A percentile compares a stretch with the other conserved stretches of the same genome.
phyloP scores from a whole-genome alignment of 176 grass and related monocot genomes.

The Oryza rufipogon region DNA sequence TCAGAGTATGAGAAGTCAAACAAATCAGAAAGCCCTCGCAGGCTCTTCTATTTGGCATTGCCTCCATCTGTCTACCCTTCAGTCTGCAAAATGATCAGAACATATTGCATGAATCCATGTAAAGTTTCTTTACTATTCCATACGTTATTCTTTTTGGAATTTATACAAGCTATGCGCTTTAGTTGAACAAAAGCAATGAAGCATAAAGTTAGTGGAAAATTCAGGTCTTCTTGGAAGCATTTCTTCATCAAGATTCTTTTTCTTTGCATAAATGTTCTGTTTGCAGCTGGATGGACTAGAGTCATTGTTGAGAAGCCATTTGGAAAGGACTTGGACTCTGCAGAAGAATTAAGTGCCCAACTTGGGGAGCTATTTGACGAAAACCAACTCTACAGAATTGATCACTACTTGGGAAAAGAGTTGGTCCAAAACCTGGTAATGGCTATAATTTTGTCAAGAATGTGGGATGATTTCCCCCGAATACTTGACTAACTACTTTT shows the following conservation, averaged over 20 bases:
- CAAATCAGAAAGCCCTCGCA: constrained; percentile 75
- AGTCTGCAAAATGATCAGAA: constrained; percentile 98
- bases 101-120: constrained; percentile 94
- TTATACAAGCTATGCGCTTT: not conserved
- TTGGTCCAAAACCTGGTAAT: constrained; percentile 96
- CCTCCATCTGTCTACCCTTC: constrained; percentile 99
- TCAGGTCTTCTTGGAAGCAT: constrained; percentile 21
- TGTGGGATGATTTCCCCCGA: constrained; percentile 16
- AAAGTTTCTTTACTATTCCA: constrained; percentile 33
- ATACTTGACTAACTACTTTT: constrained; percentile 39
- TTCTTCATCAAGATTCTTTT: constrained; percentile 10
- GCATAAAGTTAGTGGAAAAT: not conserved
- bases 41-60: constrained; percentile 97
- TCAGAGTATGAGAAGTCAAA: constrained; percentile 75
- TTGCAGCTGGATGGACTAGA: constrained; percentile 87
- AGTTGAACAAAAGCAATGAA: not conserved
- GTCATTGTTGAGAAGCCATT: constrained; percentile 97
- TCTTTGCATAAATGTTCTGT: constrained; percentile 39
- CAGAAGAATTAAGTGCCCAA: constrained; percentile 89
- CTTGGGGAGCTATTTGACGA: constrained; percentile 88
- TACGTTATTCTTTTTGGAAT: not conserved
- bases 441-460: constrained; percentile 18
- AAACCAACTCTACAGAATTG: constrained; percentile 88
- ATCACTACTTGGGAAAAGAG: constrained; percentile 96
- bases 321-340: constrained; percentile 82